phyloP scores from a whole-genome alignment of 1,284 basidiomycete species.

The Bondarzewia mesenterica region DNA sequence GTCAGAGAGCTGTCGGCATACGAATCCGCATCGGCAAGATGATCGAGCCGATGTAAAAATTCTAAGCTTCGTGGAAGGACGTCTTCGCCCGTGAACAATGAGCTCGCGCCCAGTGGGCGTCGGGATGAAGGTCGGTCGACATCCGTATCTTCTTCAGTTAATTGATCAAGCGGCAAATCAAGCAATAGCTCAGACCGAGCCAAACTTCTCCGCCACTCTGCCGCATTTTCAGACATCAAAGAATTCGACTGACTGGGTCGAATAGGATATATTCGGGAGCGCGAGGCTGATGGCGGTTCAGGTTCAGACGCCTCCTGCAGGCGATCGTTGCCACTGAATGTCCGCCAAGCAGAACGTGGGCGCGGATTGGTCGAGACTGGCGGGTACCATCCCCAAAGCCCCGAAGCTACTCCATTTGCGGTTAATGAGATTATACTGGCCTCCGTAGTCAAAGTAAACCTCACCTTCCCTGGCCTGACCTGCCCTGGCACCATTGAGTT shows the following conservation, averaged over 20 bases:
- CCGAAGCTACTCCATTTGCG: too few species aligned
- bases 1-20: not conserved
- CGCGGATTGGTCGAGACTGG: not conserved
- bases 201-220: constrained; percentile 8
- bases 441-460: too few species aligned
- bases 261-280: not conserved
- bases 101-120: not conserved
- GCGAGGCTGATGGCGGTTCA: not conserved
- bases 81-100: not conserved
- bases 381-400: too few species aligned
- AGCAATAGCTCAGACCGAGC: constrained; percentile 8
- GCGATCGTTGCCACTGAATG: not conserved
- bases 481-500: too few species aligned
- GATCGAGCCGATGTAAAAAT: not conserved
- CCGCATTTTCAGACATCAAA: constrained; percentile 1
- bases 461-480: too few species aligned
- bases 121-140: not conserved
- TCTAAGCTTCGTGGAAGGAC: not conserved
- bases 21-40: not conserved
- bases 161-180: not conserved
- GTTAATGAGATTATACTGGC: too few species aligned
- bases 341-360: not conserved
- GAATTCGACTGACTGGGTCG: constrained; percentile 5
- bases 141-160: not conserved
- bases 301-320: not conserved